A percentile compares a stretch with the other conserved stretches of the same genome.
Evolutionary conservation across 2,329 filamentous ascomycete species (phyloP).

Genomic region (Botryotinia calthae): DNA sequence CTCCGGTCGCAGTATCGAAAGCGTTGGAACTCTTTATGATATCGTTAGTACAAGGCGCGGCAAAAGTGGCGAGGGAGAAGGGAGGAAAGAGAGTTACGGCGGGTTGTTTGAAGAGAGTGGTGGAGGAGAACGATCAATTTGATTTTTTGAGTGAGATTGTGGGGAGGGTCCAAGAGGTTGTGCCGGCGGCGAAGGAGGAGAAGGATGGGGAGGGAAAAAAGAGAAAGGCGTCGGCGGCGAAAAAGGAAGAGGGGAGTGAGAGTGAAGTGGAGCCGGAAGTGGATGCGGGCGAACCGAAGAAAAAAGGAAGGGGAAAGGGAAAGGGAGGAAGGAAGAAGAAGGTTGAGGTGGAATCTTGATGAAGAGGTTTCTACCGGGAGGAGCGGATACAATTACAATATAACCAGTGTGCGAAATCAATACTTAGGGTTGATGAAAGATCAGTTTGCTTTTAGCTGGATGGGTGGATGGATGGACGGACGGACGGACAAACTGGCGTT

Average conservation of each 20-base stretch:
- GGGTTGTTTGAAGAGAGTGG: constrained; percentile 85
- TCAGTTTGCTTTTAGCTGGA: constrained; percentile 5
- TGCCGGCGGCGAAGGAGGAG: constrained; percentile 35
- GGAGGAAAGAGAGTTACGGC: constrained; percentile 88
- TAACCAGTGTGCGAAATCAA: not conserved
- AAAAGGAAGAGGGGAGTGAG: constrained; percentile 10
- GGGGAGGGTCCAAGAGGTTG: constrained; percentile 67
- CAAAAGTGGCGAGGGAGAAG: constrained; percentile 76
- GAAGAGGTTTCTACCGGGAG: not conserved
- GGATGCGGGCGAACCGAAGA: not conserved
- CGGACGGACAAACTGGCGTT: not conserved
- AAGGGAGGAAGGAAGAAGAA: constrained; percentile 9
- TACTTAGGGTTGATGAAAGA: not conserved
- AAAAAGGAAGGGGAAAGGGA: constrained; percentile 3
- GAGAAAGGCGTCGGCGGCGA: constrained; percentile 27
- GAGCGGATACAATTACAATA: not conserved
- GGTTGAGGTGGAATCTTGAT: not conserved
- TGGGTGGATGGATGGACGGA: constrained; percentile 1
- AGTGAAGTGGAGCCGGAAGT: not conserved
- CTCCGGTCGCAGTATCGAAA: constrained; percentile 91
- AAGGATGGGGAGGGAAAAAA: constrained; percentile 29
- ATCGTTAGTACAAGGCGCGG: constrained; percentile 82
- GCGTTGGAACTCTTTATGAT: constrained; percentile 98
- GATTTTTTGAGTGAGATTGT: constrained; percentile 94
- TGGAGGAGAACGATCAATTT: constrained; percentile 85